Evolutionary conservation across 140 eudicot genomes (phyloP).

Genomic region (Erigeron philadelphicus): DNA sequence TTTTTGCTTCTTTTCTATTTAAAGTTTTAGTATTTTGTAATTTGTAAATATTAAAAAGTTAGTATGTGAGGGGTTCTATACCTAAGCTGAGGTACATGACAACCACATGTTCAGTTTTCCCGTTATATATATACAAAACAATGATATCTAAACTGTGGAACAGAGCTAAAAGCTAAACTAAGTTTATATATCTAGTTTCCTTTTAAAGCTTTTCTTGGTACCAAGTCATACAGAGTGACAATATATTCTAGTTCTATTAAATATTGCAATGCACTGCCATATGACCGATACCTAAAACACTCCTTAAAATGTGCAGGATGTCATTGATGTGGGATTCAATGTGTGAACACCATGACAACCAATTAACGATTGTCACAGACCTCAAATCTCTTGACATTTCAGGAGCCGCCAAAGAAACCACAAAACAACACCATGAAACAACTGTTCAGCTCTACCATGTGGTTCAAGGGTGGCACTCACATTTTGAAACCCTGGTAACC

Average conservation of each 20-base stretch:
- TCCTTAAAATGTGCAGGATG: slow-evolving; percentile 54
- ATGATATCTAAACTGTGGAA: background rate
- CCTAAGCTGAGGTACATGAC: too few relatives aligned
- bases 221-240: background rate
- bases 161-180: background rate
- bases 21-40: too few relatives aligned
- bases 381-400: slow-evolving; percentile 68
- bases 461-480: slow-evolving; percentile 68
- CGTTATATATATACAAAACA: too few relatives aligned
- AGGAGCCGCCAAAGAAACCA: slow-evolving; percentile 66
- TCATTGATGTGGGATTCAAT: slow-evolving; percentile 83
- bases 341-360: slow-evolving; percentile 68
- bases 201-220: background rate
- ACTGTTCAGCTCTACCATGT: slow-evolving; percentile 67
- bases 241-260: background rate
- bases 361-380: slow-evolving; percentile 47
- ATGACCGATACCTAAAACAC: slow-evolving; percentile 10
- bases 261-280: background rate
- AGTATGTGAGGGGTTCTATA: too few relatives aligned
- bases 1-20: too few relatives aligned
- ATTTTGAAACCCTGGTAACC: slow-evolving; percentile 70
- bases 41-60: too few relatives aligned
- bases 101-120: too few relatives aligned
- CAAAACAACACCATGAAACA: slow-evolving; percentile 63
- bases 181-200: background rate